A percentile compares a stretch with the other conserved stretches of the same genome.
Evolutionary conservation across 169 alveolate genomes (phyloP).

Genomic region (Plasmodium gonderi): DNA sequence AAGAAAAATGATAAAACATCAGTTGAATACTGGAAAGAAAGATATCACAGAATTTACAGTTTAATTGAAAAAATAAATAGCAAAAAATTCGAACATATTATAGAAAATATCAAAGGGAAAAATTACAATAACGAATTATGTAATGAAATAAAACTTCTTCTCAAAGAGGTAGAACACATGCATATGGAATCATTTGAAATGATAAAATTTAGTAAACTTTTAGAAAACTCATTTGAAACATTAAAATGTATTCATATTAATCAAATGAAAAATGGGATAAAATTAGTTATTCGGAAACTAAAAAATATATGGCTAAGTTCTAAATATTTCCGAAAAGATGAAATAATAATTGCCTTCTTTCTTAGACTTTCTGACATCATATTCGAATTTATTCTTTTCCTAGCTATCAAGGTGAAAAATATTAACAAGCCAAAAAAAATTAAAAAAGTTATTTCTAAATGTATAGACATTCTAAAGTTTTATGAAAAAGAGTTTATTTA

Average conservation of each 20-base stretch:
- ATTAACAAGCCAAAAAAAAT: slow-evolving; percentile 57
- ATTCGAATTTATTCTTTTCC: slow-evolving; percentile 61
- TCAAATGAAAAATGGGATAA: slow-evolving; percentile 69
- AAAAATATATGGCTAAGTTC: slow-evolving; percentile 73
- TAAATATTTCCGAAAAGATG: slow-evolving; percentile 71
- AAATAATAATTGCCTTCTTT: slow-evolving; percentile 59
- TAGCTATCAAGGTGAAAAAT: slow-evolving; percentile 61
- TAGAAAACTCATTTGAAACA: slow-evolving; percentile 58
- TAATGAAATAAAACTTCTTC: slow-evolving; percentile 46
- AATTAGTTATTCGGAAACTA: slow-evolving; percentile 50
- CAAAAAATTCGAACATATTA: slow-evolving; percentile 59
- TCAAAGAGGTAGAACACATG: slow-evolving; percentile 52
- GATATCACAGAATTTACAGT: slow-evolving; percentile 35
- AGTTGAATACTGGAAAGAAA: slow-evolving; percentile 55
- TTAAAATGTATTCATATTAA: slow-evolving; percentile 31
- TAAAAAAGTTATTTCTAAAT: slow-evolving; percentile 46
- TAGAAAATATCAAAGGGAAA: slow-evolving; percentile 58
- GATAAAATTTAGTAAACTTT: slow-evolving; percentile 64
- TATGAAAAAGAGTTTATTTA: slow-evolving; percentile 73
- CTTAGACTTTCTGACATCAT: slow-evolving; percentile 42
- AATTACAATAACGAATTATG: slow-evolving; percentile 34
- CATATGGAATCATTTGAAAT: slow-evolving; percentile 74
- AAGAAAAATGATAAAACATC: slow-evolving; percentile 58
- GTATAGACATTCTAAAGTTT: slow-evolving; percentile 60
- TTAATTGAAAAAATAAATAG: slow-evolving; percentile 68